phyloP scores from a whole-genome alignment of 2,329 filamentous ascomycete species.

The Passalora sequoiae region DNA sequence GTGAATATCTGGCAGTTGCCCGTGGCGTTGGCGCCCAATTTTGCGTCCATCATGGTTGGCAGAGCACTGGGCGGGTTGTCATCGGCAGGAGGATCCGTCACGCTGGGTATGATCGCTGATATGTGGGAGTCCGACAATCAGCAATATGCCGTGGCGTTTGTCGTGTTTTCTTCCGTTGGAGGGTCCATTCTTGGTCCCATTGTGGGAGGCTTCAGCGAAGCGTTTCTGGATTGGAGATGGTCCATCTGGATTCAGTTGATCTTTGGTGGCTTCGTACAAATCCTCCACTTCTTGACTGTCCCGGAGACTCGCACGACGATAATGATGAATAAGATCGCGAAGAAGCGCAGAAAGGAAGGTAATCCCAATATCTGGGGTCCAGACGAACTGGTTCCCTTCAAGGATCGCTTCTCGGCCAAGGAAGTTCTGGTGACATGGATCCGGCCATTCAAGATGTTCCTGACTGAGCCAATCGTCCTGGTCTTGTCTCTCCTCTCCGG shows the following conservation, averaged over 20 bases:
- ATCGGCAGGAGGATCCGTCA: conserved; percentile 61
- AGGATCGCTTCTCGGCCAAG: conserved; percentile 39
- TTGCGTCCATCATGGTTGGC: conserved; percentile 43
- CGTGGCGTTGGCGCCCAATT: conserved; percentile 44
- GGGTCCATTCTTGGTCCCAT: conserved; percentile 36
- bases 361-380: conserved; percentile 64
- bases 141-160: conserved; percentile 58
- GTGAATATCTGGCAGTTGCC: conserved; percentile 54
- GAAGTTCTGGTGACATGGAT: conserved; percentile 53
- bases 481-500: conserved; percentile 66
- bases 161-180: conserved; percentile 44
- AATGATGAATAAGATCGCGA: conserved; percentile 74
- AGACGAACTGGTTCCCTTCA: conserved; percentile 57
- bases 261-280: conserved; percentile 66
- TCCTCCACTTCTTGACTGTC: conserved; percentile 56
- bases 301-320: conserved; percentile 77
- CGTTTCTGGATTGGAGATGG: conserved; percentile 63
- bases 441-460: conserved; percentile 70
- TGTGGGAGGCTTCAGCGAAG: conserved; percentile 34
- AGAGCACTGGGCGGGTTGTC: conserved; percentile 54
- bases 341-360: conserved; percentile 61
- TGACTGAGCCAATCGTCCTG: conserved; percentile 70
- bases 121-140: conserved; percentile 58
- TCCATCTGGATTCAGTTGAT: conserved; percentile 86
- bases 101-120: conserved; percentile 61